Base-by-base conservation (phyloP, 257 asterid genomes). In the Jasminum sambac region DNA sequence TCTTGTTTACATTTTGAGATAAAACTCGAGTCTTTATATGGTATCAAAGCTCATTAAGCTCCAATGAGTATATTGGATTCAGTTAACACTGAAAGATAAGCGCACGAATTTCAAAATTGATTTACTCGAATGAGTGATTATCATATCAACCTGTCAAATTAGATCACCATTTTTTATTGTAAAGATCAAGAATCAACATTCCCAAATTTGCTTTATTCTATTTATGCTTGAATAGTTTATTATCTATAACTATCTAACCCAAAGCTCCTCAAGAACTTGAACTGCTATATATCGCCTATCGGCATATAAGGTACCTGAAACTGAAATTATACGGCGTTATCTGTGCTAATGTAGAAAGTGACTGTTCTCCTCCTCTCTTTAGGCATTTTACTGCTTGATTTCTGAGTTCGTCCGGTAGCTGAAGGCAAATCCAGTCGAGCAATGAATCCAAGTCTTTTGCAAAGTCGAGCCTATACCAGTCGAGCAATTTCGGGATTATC, bases 401-500 rank as follows among this genome's bases (percentile, higher is more conserved):
- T 63, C 90, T 77, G 10, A 84, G 88, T 36, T 82, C 84, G 41
- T 85, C 82, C 4, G 92, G 92, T 14, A 92, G 82, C 84, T 90
- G 95, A 81, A 92, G 72, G 79, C 90, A 90, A 60, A 88, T 64
- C 98, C 96, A 90, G 74, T 86, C 96, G 2, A 92, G 83, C 73
- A 92, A 80, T 6, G 87, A 79, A 21, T 88, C 91, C 78, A 88
- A 73, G 70, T 92, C 92, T 80, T 92, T 90, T 0, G 92, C 96
- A 64, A 92, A 92, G 72, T 90, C 96, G 0, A 92, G 92, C 42
- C 85, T 78, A 72, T 90, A 92, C 98, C 92, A 90, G 26, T 90
- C 96, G 48, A 92, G 71, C 55, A 90, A 77, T 83, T 89, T 88
- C 1, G 98, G 98, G 67, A 92, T 76, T 8, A 84, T 74, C 26